Conservation (phyloP, 805 yeast species). For the Clavispora asparagi region DNA sequence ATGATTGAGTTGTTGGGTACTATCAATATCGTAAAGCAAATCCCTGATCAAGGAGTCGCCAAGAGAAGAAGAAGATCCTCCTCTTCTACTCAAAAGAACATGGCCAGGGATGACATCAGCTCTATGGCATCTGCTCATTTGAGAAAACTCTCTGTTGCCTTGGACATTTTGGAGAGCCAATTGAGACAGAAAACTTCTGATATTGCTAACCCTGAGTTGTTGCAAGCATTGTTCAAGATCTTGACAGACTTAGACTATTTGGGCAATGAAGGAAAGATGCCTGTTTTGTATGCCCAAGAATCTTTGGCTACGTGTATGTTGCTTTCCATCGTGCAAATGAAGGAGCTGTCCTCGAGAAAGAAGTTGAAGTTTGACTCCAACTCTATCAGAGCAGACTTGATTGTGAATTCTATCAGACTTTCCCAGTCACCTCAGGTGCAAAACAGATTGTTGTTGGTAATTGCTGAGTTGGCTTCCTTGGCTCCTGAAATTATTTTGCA, state of each 20-base stretch:
- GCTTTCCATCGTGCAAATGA: slow-evolving; percentile 55
- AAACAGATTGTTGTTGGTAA: slow-evolving; percentile 76
- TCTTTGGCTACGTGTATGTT: slow-evolving; percentile 83
- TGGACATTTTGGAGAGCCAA: slow-evolving; percentile 68
- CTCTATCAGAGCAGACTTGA: slow-evolving; percentile 78
- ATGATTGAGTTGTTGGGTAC: slow-evolving; percentile 56
- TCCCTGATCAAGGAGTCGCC: slow-evolving; percentile 48
- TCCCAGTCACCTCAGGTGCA: slow-evolving; percentile 93
- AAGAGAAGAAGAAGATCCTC: slow-evolving; percentile 82
- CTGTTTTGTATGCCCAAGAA: slow-evolving; percentile 88
- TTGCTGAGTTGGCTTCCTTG: slow-evolving; percentile 80
- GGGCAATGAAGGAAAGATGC: slow-evolving; percentile 86
- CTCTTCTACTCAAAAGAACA: slow-evolving; percentile 68
- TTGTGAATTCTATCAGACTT: slow-evolving; percentile 85
- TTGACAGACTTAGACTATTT: slow-evolving; percentile 75
- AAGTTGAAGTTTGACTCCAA: slow-evolving; percentile 48
- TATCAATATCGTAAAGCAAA: slow-evolving; percentile 48
- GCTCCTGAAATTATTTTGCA: slow-evolving; percentile 90
- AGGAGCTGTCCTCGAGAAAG: slow-evolving; percentile 21
- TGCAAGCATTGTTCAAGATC: slow-evolving; percentile 52
- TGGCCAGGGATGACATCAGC: slow-evolving; percentile 65
- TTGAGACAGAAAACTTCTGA: slow-evolving; percentile 29
- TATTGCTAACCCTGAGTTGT: slow-evolving; percentile 39
- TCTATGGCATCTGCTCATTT: slow-evolving; percentile 74
- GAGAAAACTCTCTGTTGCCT: slow-evolving; percentile 67